Evolutionary conservation across 2,329 filamentous ascomycete genomes (phyloP), one percentile per base, ranked within the genome.

Genomic region (Fusarium sp.): DNA sequence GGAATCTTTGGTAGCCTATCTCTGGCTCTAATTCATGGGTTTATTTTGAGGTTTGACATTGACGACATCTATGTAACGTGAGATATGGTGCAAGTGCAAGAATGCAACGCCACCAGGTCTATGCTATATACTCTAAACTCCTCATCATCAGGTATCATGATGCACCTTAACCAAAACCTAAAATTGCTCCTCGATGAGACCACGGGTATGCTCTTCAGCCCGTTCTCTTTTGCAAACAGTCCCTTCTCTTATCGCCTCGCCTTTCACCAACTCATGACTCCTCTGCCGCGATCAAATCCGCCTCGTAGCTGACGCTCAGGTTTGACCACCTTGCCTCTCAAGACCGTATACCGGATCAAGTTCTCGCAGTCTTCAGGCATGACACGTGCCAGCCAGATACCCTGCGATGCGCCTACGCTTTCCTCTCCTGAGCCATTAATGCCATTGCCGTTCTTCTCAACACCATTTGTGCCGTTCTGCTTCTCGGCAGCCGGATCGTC

Each of bases 271-370:
- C 95, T 98, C 76, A 93, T 87, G 72, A 97, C 55, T 11, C 93
- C 92, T 76, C 84, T 93, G 56, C 84, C 85, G 43, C 96, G 84
- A 83, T 99, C 94, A 80, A 98, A 99, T 0, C 96, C 96, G 25
- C 92, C 96, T 62, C 96, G 83, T 67, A 99, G 79, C 83, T 98
- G 94, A 55, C 85, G 85, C 75, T 90, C 91, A 2, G 94, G 93
- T 84, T 97, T 97, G 51, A 98, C 89, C 25, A 98, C 88, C 82
- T 97, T 98, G 23, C 96, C 96, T 81, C 97, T 91, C 74, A 98
- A 78, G 5, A 99, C 86, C 0, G 96, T 98, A 77, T 91, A 97
- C 75, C 88, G 86, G 41, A 99, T 88, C 62, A 99, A 88, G 67
- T 96, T 96, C 84, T 97, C 94, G 74, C 94, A 97, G 75, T 98